Evolutionary conservation across 495 filamentous ascomycete species (phyloP).

Genomic region (Durotheca rogersii): DNA sequence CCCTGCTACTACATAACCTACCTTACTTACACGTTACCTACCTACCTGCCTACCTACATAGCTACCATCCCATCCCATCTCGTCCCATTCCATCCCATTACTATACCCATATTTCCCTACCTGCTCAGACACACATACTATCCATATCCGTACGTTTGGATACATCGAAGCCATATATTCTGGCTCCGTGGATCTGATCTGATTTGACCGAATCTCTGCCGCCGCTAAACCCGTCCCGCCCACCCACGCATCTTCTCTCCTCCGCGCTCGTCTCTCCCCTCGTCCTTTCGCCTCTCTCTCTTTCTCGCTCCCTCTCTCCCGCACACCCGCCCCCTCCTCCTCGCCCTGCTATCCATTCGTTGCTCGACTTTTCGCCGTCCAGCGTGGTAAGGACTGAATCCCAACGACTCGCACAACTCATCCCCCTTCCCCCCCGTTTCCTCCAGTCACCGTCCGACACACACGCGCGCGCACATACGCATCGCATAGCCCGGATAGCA

Average conservation of each 20-base stretch:
- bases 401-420: slow-evolving; percentile 20
- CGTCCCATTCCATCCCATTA: too few species aligned
- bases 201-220: slow-evolving; percentile 33
- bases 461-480: background rate
- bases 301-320: background rate
- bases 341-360: background rate
- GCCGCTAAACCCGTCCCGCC: slow-evolving; percentile 20
- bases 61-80: too few species aligned
- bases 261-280: too few species aligned
- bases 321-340: background rate
- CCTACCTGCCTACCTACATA: background rate
- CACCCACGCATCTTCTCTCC: slow-evolving; percentile 3
- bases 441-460: slow-evolving; percentile 31
- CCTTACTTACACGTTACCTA: background rate
- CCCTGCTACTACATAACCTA: background rate
- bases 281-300: background rate
- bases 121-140: too few species aligned
- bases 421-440: background rate
- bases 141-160: slow-evolving; percentile 9
- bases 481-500: slow-evolving; percentile 13
- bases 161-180: too few species aligned
- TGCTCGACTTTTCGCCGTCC: background rate
- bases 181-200: slow-evolving; percentile 22
- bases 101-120: too few species aligned
- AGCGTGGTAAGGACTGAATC: slow-evolving; percentile 6